Evolutionary conservation across 2,329 filamentous ascomycete genomes (phyloP), one percentile per base, ranked within the genome.

Genomic region (Ilyonectria mors-panacis): DNA sequence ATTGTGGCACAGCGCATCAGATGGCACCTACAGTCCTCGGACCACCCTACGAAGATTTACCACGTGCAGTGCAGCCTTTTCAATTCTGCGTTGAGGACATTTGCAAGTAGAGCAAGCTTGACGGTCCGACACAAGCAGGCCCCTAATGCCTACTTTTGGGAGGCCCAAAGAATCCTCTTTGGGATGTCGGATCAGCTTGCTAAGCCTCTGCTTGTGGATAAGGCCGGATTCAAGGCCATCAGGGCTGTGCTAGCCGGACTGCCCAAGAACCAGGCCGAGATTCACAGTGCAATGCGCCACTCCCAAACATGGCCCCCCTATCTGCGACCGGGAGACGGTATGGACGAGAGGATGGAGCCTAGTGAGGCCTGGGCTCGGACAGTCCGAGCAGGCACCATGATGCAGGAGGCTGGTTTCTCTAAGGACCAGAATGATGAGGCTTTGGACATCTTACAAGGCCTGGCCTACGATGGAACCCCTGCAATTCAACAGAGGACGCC

Each of bases 251-350:
- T 91, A 61, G 77, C 87, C 7, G 87, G 84, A 3, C 80, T 87
- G 62, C 82, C 83, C 48, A 91, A 89, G 73, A 86, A 85, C 9
- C 74, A 79, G 7, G 79, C 78, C 6, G 89, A 92, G 76, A 79
- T 77, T 15, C 83, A 82, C 37, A 85, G 84, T 35, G 83, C 86
- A 2, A 70, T 78, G 21, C 84, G 87, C 30, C 83, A 88, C 62
- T 80, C 81, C 2, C 81, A 84, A 56, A 84, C 83, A 2, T 91
- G 89, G 89, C 89, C 89, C 10, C 89, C 89, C 0, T 91, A 89
- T 77, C 80, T 88, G 61, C 81, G 83, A 42, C 82, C 86, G 12
- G 84, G 86, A 64, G 87, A 91, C 72, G 89, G 89, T 1, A 85
- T 88, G 67, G 89, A 92, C 74, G 89, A 89, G 69, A 82, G 80